A percentile compares a stretch with the other conserved stretches of the same genome.
phyloP scores from a whole-genome alignment of 2,329 filamentous ascomycete species.

The Aspergillus transmontanensis region DNA sequence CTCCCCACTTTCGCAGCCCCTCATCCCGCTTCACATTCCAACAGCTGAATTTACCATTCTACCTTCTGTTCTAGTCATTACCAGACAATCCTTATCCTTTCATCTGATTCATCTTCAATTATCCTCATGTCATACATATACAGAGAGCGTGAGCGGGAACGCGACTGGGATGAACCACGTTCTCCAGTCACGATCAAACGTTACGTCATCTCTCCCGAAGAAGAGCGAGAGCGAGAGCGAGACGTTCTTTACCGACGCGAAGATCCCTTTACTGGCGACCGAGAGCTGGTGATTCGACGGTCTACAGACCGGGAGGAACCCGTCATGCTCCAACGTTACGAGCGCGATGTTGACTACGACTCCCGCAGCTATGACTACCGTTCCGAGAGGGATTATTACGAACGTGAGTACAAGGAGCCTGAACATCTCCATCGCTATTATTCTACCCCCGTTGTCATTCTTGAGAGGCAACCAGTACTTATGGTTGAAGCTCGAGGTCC shows the following conservation, averaged over 20 bases:
- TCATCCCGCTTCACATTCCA: not conserved
- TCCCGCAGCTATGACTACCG: constrained; percentile 48
- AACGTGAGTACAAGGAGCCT: constrained; percentile 42
- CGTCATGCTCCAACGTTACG: constrained; percentile 48
- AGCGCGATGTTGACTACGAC: constrained; percentile 49
- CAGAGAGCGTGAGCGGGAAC: constrained; percentile 43
- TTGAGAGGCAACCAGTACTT: constrained; percentile 58
- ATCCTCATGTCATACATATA: constrained; percentile 36
- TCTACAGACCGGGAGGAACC: constrained; percentile 49
- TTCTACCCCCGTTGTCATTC: constrained; percentile 54
- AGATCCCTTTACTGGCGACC: constrained; percentile 35
- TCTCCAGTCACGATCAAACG: constrained; percentile 56
- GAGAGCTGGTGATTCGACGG: constrained; percentile 49
- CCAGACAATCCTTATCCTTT: not conserved
- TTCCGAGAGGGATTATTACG: constrained; percentile 49
- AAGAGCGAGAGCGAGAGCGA: constrained; percentile 39
- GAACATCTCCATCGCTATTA: constrained; percentile 55
- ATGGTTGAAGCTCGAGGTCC: constrained; percentile 56
- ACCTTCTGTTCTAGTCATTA: not conserved
- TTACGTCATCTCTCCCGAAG: constrained; percentile 54
- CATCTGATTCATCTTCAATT: not conserved
- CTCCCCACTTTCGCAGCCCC: constrained; percentile 8
- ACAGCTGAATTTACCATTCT: not conserved
- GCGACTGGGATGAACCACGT: constrained; percentile 46
- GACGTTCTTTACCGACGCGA: constrained; percentile 33